These are phyloP conservation scores for Alternaria sp. DNA, from an alignment of 2,329 filamentous ascomycete genomes.

Conservation along the genomic window DNA sequence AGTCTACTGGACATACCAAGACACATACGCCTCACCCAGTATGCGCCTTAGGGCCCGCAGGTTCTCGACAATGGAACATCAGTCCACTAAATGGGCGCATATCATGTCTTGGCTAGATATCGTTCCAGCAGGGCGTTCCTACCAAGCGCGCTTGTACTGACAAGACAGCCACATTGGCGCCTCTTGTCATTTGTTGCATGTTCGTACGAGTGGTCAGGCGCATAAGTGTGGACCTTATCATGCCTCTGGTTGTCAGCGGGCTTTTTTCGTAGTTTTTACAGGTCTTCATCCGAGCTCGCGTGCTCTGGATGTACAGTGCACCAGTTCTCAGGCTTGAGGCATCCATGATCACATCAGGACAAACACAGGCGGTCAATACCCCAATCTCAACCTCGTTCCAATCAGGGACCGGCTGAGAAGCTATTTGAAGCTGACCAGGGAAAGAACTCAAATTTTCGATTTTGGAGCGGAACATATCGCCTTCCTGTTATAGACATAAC, in stretches of 20 bases:
- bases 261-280: no score
- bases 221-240: background rate
- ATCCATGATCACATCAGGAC: background rate
- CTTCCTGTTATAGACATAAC: background rate
- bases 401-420: background rate
- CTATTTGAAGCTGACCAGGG: background rate
- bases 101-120: background rate
- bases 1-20: background rate
- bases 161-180: slow-evolving; percentile 15
- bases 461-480: background rate
- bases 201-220: background rate
- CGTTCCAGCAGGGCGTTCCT: background rate
- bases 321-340: background rate
- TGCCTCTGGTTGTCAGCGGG: background rate
- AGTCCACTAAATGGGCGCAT: background rate
- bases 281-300: background rate
- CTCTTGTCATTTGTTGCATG: slow-evolving; percentile 8
- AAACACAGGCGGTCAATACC: background rate
- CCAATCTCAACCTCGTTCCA: background rate
- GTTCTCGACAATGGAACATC: background rate
- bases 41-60: background rate
- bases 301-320: background rate
- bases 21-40: background rate
- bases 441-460: background rate
- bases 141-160: slow-evolving; percentile 20